A percentile compares a stretch with the other conserved stretches of the same genome.
phyloP scores from a whole-genome alignment of 139 green algal species.

The Spirogloea muscicola region DNA sequence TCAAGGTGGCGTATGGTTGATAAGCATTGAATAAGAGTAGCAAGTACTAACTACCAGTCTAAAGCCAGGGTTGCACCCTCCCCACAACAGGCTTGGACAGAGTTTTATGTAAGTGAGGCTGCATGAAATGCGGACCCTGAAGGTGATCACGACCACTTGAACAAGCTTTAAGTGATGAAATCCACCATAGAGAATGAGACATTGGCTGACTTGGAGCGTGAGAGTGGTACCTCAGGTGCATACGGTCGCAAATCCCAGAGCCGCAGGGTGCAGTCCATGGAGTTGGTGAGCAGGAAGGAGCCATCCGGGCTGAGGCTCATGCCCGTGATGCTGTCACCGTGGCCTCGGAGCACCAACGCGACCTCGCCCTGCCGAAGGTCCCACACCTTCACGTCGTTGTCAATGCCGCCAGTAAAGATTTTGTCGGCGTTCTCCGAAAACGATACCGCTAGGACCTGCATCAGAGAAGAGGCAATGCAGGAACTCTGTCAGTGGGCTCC shows the following conservation, averaged over 20 bases:
- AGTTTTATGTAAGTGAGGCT: too few relatives aligned
- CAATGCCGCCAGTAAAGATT: constrained; percentile 77
- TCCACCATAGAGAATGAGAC: too few relatives aligned
- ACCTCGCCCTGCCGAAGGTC: constrained; percentile 70
- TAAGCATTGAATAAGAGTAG: too few relatives aligned
- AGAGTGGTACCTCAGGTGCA: constrained; percentile 59
- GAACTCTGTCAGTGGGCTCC: not conserved
- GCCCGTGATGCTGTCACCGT: constrained; percentile 58
- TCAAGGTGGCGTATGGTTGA: too few relatives aligned
- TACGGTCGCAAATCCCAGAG: constrained; percentile 78
- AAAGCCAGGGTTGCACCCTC: too few relatives aligned
- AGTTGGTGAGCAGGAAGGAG: constrained; percentile 81
- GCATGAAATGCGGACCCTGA: too few relatives aligned
- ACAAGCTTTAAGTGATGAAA: too few relatives aligned
- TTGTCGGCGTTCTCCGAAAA: constrained; percentile 75
- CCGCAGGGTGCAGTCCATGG: constrained; percentile 88
- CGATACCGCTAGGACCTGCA: constrained; percentile 64
- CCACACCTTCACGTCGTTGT: constrained; percentile 81
- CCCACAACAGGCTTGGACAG: too few relatives aligned
- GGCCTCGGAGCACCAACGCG: constrained; percentile 56
- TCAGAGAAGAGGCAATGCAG: not conserved
- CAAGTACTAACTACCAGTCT: too few relatives aligned
- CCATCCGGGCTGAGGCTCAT: constrained; percentile 68
- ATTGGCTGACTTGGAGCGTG: too few relatives aligned
- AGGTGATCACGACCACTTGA: too few relatives aligned